Evolutionary conservation across 2,329 filamentous ascomycete species (phyloP), one percentile per base, ranked within the genome.

Genomic region (Botrytis cinerea): DNA sequence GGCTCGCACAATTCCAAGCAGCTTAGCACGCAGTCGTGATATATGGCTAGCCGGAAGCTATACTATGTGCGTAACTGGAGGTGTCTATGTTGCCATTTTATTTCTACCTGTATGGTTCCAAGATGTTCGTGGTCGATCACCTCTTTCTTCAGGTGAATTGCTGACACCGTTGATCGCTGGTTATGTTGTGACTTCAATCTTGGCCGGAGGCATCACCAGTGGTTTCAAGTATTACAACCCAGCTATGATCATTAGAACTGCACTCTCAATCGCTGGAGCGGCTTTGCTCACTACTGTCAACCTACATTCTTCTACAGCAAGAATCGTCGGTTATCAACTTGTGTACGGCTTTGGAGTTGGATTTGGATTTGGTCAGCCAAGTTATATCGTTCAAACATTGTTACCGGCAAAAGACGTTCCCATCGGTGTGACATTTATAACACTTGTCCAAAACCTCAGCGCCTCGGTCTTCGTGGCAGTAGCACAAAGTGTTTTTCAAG

Each of bases 321-420:
- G 82, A 54, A 87, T 85, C 84, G 85, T 88, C 64, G 86, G 85
- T 12, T 88, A 85, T 76, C 85, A 88, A 77, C 81, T 78, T 66
- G 22, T 77, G 1, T 75, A 66, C 3, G 87, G 86, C 3, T 62
- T 84, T 1, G 85, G 84, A 16, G 82, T 81, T 75, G 86, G 86
- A 4, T 74, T 83, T 2, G 81, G 79, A 22, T 80, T 85, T 61
- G 85, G 87, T 75, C 80, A 84, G 22, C 84, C 85, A 71, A 84
- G 86, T 78, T 84, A 86, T 74, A 83, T 82, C 38, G 82, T 83
- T 7, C 75, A 75, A 48, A 74, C 84, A 84, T 84, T 86, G 0
- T 81, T 89, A 5, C 81, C 84, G 18, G 83, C 81, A 48, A 82
- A 85, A 18, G 86, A 89, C 63, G 81, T 89, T 16, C 83, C 87